Evolutionary conservation across 176 grass and related monocot species (phyloP), one percentile per base, ranked within the genome.

Genomic region (Zea luxurians): DNA sequence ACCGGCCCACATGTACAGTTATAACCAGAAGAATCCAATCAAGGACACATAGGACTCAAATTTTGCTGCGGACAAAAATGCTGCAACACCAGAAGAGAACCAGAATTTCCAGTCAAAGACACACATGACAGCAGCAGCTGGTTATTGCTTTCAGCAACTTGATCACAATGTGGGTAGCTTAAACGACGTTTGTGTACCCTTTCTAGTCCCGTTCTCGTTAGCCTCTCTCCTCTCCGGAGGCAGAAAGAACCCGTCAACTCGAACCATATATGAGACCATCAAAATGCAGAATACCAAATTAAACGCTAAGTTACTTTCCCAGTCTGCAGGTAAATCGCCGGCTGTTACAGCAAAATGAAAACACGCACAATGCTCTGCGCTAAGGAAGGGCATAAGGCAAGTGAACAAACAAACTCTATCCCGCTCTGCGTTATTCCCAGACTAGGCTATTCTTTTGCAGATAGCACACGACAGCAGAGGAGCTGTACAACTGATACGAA

Each of bases 401-500:
- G 53, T 37, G 49, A 72, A 72, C 70, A 35, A 57, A 55, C 71
- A 35, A 57, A 55, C 71, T 71, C 38, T 64, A 71, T 48, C 47
- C 64, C 42, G 72, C 65, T 76, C 40, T 43, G 48, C 34, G 36
- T 80, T 64, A 70, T 81, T 84, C 58, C 69, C 13, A 15, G 34
- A 67, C 1, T 50, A 78, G 48, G 68, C 60, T 65, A 41, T 46
- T 79, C 73, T 66, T 58, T 65, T 7, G 47, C 17, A 40, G 36
- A 78, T 68, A 12, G 34, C 20, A 74, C 18, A 47, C 10, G 11
- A 65, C 13, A 64, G 64, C 50, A 76, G 27, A 61, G 57, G 48
- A 84, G 58, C 65, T 85, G 77, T 89, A 84, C 87, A 81, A 70
- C 12, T 10, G 18, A 59, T 62, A 68, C 13, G 47, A 20, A 74